These are phyloP conservation scores for Suaeda aralocaspica DNA, from an alignment of 148 eudicot genomes.

Conservation along the genomic window DNA sequence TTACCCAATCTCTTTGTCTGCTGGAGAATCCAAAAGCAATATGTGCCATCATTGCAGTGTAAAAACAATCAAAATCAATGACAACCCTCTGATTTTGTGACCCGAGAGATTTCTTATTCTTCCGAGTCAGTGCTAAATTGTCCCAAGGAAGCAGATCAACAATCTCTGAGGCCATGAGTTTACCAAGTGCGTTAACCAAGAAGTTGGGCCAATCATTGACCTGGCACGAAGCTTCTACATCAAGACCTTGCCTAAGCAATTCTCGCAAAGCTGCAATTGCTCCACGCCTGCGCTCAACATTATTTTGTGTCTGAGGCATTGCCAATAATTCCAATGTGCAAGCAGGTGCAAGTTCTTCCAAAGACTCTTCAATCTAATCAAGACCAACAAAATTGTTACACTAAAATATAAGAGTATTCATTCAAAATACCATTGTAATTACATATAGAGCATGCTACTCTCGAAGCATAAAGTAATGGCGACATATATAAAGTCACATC, in stretches of 20 bases:
- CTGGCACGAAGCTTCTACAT: slow-evolving; percentile 68
- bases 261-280: slow-evolving; percentile 93
- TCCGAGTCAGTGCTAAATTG: slow-evolving; percentile 69
- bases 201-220: slow-evolving; percentile 93
- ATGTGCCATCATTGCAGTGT: slow-evolving; percentile 72
- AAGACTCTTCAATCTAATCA: slow-evolving; percentile 82
- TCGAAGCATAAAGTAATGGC: slow-evolving; percentile 1
- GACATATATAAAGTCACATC: background rate
- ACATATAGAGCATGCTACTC: background rate
- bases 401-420: background rate
- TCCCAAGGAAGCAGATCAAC: slow-evolving; percentile 97
- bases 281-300: slow-evolving; percentile 76
- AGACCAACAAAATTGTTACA: slow-evolving; percentile 12
- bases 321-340: slow-evolving; percentile 90
- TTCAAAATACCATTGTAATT: slow-evolving; percentile 8
- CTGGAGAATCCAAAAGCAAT: slow-evolving; percentile 89
- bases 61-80: slow-evolving; percentile 79
- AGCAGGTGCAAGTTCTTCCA: slow-evolving; percentile 93
- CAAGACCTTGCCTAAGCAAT: slow-evolving; percentile 89
- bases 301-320: slow-evolving; percentile 76
- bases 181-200: slow-evolving; percentile 72
- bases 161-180: slow-evolving; percentile 83
- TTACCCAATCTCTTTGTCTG: slow-evolving; percentile 80
- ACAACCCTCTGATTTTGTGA: slow-evolving; percentile 90
- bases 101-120: slow-evolving; percentile 85